Percentiles rank a stretch among this genome's conserved stretches.
Conservation (phyloP, 2,329 filamentous ascomycete species). For the Pseudogymnoascus sp. region DNA sequence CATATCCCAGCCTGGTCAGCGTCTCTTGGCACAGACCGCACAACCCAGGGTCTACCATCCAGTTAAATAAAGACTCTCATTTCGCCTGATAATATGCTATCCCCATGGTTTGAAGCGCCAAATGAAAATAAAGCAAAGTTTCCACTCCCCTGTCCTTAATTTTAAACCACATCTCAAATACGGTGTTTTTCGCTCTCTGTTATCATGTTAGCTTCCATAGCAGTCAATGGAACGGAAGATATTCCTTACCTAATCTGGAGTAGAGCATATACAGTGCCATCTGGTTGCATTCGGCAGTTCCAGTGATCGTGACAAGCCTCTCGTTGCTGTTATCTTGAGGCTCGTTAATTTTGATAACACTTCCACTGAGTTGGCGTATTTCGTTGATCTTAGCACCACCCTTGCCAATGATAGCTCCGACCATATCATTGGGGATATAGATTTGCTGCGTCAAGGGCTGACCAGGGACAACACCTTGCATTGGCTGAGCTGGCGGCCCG, state of each 20-base stretch:
- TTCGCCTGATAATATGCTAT: slow-evolving; percentile 9
- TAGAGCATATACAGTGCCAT: slow-evolving; percentile 99
- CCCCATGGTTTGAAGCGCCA: slow-evolving; percentile 2
- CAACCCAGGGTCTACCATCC: not conserved
- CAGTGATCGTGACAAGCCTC: slow-evolving; percentile 92
- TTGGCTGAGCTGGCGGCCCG: slow-evolving; percentile 67
- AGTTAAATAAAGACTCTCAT: not conserved
- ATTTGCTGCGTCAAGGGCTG: slow-evolving; percentile 95
- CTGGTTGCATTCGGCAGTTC: slow-evolving; percentile 96
- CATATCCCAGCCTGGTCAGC: not conserved
- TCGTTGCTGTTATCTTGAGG: slow-evolving; percentile 99
- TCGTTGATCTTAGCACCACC: slow-evolving; percentile 99
- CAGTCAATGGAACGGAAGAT: not conserved
- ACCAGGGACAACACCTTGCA: slow-evolving; percentile 68
- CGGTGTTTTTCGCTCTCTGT: slow-evolving; percentile 73
- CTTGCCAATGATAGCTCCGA: slow-evolving; percentile 97
- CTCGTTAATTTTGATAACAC: slow-evolving; percentile 99
- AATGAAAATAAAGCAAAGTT: slow-evolving; percentile 3
- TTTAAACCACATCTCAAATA: slow-evolving; percentile 39
- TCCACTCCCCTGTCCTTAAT: slow-evolving; percentile 14
- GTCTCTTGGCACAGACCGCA: not conserved
- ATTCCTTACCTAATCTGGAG: slow-evolving; percentile 74
- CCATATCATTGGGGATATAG: slow-evolving; percentile 99
- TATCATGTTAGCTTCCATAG: slow-evolving; percentile 17
- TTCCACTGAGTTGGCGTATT: slow-evolving; percentile 92